Evolutionary conservation across 2,329 filamentous ascomycete genomes (phyloP), one percentile per base, ranked within the genome.

Genomic region (Cladosporium sphaerospermum): DNA sequence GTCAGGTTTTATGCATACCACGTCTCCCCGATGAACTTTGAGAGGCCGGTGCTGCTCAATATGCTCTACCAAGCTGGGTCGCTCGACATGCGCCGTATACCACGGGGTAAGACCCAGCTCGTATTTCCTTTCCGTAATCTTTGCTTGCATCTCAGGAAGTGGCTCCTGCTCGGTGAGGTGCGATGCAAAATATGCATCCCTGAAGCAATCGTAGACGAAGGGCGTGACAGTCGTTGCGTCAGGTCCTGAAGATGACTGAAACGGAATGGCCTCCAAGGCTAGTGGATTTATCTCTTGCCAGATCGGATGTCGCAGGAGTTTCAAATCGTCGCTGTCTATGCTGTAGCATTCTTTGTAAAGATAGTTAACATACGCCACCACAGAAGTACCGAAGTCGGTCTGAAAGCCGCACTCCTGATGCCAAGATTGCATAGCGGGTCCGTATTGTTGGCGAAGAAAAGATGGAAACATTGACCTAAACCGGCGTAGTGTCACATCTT

Each of bases 171-270:
- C 62, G 0, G 39, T 3, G 8, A 89, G 70, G 2, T 78, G 69
- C 2, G 73, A 64, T 1, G 74, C 79, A 60, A 84, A 86, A 4
- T 78, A 78, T 65, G 89, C 77, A 16, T 84, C 70, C 3, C 74
- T 71, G 57, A 93, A 93, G 52, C 80, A 80, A 3, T 79, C 63
- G 55, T 81, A 78, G 0, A 86, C 79, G 53, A 85, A 88, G 0
- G 84, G 80, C 0, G 89, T 92, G 0, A 91, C 84, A 0, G 88
- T 69, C 0, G 88, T 92, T 3, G 67, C 57, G 39, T 61, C 45
- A 33, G 60, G 23, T 39, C 18, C 34, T 2, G 34, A 16, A 3
- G 5, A 13, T 11, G 14, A 13, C 32, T 45, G 34, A 8, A 36
- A 41, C 4, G 45, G 28, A 16, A 75, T 66, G 3, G 64, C 64